Evolutionary conservation across 2,329 filamentous ascomycete species (phyloP).

Genomic region (Pestalotiopsis fici): DNA sequence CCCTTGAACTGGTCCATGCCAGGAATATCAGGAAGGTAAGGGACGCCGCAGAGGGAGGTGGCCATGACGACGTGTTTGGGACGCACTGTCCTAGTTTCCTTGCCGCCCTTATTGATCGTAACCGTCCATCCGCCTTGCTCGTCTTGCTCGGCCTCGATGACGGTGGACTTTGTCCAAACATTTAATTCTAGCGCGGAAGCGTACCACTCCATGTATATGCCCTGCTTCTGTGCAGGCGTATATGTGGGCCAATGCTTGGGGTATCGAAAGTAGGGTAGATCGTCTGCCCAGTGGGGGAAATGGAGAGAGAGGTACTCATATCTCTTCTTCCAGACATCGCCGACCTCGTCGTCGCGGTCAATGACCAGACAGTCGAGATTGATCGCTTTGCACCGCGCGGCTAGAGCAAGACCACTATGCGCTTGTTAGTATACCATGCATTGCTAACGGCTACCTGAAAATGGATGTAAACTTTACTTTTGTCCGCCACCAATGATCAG

Average conservation of each 20-base stretch:
- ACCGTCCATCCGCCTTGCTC: constrained; percentile 55
- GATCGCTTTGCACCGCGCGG: constrained; percentile 23
- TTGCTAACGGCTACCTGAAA: neutral
- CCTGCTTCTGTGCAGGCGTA: constrained; percentile 44
- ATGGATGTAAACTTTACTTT: neutral
- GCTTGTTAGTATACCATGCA: neutral
- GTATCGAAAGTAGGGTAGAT: constrained; percentile 43
- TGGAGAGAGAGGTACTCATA: constrained; percentile 31
- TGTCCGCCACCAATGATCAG: constrained; percentile 27
- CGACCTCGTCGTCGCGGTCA: constrained; percentile 42
- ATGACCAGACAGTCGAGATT: constrained; percentile 34
- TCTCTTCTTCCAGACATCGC: constrained; percentile 50
- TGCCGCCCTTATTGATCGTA: constrained; percentile 27
- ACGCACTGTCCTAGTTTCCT: constrained; percentile 53
- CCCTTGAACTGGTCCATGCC: constrained; percentile 57
- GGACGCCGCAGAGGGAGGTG: constrained; percentile 70
- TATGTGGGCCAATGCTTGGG: constrained; percentile 42
- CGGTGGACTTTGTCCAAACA: constrained; percentile 59
- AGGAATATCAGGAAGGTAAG: constrained; percentile 58
- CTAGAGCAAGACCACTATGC: constrained; percentile 34
- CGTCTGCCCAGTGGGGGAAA: constrained; percentile 31
- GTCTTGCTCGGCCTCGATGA: constrained; percentile 49
- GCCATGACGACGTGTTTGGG: constrained; percentile 67
- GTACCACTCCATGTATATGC: constrained; percentile 52
- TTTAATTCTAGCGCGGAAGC: constrained; percentile 66